Evolutionary conservation across 305 asterid species (phyloP).

Genomic region (Vinca major): DNA sequence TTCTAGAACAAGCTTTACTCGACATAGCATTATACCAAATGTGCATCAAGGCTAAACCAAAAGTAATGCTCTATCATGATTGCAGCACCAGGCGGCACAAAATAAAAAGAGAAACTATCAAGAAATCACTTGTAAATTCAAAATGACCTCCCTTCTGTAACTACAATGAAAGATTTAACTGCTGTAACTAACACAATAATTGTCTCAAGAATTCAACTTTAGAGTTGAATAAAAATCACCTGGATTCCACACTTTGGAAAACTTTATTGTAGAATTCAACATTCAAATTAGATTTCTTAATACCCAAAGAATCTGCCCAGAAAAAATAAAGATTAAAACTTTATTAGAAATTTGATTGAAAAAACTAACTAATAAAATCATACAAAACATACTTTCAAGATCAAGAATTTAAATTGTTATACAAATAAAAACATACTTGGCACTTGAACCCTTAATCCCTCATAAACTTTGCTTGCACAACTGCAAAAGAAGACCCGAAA

Average conservation of each 20-base stretch:
- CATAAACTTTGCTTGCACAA: slow-evolving; percentile 48
- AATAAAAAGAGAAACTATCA: not conserved
- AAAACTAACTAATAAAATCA: not conserved
- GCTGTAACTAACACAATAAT: not conserved
- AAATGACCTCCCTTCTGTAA: not conserved
- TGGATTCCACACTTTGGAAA: slow-evolving; percentile 51
- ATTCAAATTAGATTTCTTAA: slow-evolving; percentile 42
- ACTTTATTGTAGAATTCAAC: slow-evolving; percentile 59
- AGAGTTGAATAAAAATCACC: slow-evolving; percentile 31
- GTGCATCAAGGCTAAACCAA: not conserved
- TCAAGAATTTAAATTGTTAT: slow-evolving; percentile 7
- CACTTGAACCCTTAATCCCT: slow-evolving; percentile 61
- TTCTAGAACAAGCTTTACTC: too few species aligned
- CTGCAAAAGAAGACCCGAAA: slow-evolving; percentile 29
- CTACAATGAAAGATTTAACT: not conserved
- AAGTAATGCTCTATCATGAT: not conserved
- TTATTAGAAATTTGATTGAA: not conserved
- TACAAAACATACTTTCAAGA: not conserved
- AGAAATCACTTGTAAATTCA: not conserved
- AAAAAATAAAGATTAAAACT: slow-evolving; percentile 1
- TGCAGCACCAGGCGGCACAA: not conserved
- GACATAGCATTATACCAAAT: not conserved
- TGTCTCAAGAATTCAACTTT: slow-evolving; percentile 15
- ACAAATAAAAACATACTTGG: slow-evolving; percentile 41
- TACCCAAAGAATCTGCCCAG: slow-evolving; percentile 48